Conservation (phyloP, 1,284 basidiomycete genomes). For the Ceratobasidium sp. region DNA sequence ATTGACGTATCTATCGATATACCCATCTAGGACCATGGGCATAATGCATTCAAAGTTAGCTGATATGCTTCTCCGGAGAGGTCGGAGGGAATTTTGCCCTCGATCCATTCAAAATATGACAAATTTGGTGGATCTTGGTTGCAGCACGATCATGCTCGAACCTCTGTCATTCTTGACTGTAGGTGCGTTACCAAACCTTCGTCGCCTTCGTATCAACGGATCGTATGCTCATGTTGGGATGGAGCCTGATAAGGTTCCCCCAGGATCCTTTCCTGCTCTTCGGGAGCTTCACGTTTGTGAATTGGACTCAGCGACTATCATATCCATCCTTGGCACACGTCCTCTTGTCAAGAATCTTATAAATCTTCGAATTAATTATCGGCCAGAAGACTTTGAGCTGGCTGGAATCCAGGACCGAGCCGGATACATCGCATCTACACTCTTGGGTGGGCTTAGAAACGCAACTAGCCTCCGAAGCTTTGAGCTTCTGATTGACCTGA, state of each 20-base stretch:
- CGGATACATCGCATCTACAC: neutral
- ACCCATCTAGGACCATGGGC: neutral
- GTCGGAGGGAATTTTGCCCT: neutral
- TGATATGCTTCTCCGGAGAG: neutral
- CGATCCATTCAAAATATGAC: neutral
- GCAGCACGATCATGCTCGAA: neutral
- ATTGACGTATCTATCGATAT: neutral
- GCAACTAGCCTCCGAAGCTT: neutral
- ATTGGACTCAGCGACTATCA: neutral
- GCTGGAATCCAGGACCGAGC: neutral
- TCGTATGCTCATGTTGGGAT: neutral
- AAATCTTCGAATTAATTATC: neutral
- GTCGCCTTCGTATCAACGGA: neutral
- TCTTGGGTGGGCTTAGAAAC: neutral
- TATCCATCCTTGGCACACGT: neutral
- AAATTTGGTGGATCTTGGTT: neutral
- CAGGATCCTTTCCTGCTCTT: neutral
- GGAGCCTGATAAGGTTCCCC: neutral
- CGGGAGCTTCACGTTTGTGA: neutral
- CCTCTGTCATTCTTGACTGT: neutral
- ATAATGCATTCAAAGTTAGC: neutral
- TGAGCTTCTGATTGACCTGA: neutral
- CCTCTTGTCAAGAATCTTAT: neutral
- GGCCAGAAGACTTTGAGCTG: neutral
- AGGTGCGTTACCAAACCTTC: neutral